Evolutionary conservation across 176 grass and related monocot species (phyloP), one percentile per base, ranked within the genome.

Genomic region (Eremochloa ophiuroides): DNA sequence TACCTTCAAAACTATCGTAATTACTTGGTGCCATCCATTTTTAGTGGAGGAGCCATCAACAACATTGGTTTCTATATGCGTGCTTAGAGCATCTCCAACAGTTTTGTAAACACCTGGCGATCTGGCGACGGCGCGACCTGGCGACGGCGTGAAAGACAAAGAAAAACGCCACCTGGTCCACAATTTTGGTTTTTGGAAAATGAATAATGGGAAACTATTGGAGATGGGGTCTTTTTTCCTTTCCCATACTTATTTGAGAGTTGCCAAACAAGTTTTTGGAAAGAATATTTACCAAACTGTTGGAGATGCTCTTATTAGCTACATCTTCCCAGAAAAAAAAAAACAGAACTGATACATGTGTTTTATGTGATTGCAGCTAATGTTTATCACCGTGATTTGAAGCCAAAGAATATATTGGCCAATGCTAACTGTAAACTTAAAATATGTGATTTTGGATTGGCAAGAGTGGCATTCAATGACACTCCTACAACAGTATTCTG

Each of bases 381-480:
- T 98, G 95, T 98, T 74, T 98, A 95, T 88, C 95, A 98, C 75
- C 95, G 95, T 80, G 95, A 98, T 86, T 82, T 98, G 83, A 98
- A 98, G 88, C 95, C 95, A 64, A 98, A 98, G 82, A 98, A 98
- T 85, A 98, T 98, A 89, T 76, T 98, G 86, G 95, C 95, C 75
- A 98, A 98, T 84, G 90, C 95, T 44, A 98, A 98, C 63, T 98
- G 95, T 85, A 98, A 98, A 83, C 92, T 98, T 75, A 98, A 98
- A 82, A 95, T 98, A 83, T 98, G 95, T 82, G 95, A 98, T 85
- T 95, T 98, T 86, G 95, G 95, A 67, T 60, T 98, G 62, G 95
- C 95, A 77, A 93, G 95, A 89, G 95, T 98, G 86, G 88, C 95
- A 71, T 98, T 98, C 80, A 98, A 76, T 71, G 95, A 98, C 80